Conservation (phyloP, 2,329 filamentous ascomycete genomes). For the Fusarium tjaetaba region DNA sequence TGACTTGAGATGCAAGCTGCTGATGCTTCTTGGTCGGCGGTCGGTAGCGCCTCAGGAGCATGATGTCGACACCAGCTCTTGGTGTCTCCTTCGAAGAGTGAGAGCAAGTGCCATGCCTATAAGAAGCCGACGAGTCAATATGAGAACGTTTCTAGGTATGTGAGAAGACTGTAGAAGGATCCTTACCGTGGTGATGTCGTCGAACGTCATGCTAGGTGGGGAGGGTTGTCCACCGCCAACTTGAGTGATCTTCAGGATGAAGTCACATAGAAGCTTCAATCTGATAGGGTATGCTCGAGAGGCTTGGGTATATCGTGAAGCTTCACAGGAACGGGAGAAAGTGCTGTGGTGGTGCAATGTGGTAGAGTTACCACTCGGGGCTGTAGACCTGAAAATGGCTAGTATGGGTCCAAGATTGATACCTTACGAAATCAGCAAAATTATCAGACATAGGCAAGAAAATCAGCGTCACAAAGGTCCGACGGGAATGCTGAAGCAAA, state of each 20-base stretch:
- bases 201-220: not conserved
- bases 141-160: not conserved
- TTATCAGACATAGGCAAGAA: not conserved
- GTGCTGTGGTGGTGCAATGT: not conserved
- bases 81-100: not conserved
- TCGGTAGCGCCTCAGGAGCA: not conserved
- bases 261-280: not conserved
- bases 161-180: not conserved
- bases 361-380: not conserved
- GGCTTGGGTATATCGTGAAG: not conserved
- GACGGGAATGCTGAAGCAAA: not conserved
- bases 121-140: accelerated
- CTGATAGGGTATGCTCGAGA: accelerated
- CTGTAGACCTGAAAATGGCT: not conserved
- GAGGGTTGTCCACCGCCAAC: not conserved
- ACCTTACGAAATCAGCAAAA: not conserved
- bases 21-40: not conserved
- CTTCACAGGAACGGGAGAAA: not conserved
- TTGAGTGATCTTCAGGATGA: not conserved
- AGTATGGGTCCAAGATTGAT: not conserved
- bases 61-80: not conserved
- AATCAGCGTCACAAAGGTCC: not conserved
- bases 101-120: not conserved
- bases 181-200: not conserved
- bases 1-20: not conserved